phyloP scores from a whole-genome alignment of 768 basidiomycete species.

The Xanthoconium purpureum region DNA sequence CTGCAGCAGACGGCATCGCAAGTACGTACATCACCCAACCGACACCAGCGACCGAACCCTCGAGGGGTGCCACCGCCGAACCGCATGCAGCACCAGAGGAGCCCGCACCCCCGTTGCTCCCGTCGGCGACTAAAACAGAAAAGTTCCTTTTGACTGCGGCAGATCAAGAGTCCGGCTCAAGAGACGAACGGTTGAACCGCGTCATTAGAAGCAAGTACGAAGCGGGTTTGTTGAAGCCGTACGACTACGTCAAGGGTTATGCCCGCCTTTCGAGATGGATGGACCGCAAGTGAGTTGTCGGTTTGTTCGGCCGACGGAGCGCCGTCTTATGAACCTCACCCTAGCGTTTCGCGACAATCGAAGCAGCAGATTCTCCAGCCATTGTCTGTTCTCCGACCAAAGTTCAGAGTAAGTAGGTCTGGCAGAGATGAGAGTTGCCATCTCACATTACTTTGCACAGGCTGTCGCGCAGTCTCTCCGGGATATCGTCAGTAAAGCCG shows the following conservation, averaged over 20 bases:
- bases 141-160: constrained; percentile 90
- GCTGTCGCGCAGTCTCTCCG: constrained; percentile 81
- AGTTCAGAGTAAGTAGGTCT: constrained; percentile 62
- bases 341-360: constrained; percentile 84
- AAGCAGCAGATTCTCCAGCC: constrained; percentile 91
- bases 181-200: constrained; percentile 84
- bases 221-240: constrained; percentile 90
- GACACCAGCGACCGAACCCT: constrained; percentile 16
- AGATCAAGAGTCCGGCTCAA: constrained; percentile 87
- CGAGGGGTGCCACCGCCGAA: constrained; percentile 24
- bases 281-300: constrained; percentile 72
- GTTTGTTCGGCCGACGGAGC: background rate
- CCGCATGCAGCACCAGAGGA: constrained; percentile 33
- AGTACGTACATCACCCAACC: constrained; percentile 17
- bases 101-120: constrained; percentile 52
- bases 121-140: constrained; percentile 78
- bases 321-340: background rate
- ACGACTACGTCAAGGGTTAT: constrained; percentile 96
- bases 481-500: constrained; percentile 55
- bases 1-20: constrained; percentile 5
- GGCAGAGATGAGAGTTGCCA: background rate
- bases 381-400: constrained; percentile 77
- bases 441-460: constrained; percentile 30
- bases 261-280: constrained; percentile 90
- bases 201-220: constrained; percentile 98